Evolutionary conservation across 176 grass and related monocot genomes (phyloP).

Genomic region (Calamus simplicifolius): DNA sequence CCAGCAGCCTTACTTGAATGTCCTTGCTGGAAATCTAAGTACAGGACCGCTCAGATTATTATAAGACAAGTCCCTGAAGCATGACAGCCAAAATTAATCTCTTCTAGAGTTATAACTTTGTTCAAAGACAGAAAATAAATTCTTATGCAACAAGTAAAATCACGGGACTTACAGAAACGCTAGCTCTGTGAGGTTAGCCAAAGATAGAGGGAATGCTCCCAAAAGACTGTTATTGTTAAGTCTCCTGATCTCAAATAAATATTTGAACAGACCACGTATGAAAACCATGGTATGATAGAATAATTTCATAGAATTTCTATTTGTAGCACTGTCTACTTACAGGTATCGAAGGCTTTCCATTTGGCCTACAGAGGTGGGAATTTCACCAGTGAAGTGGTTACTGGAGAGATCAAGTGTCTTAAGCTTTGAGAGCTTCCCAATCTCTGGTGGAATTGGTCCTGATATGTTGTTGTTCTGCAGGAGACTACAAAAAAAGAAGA

Average conservation of each 20-base stretch:
- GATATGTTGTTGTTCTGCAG: slow-evolving; percentile 90
- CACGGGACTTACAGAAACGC: slow-evolving; percentile 75
- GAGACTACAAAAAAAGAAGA: slow-evolving; percentile 28
- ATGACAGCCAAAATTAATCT: neutral
- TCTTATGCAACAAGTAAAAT: neutral
- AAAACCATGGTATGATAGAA: too few species aligned
- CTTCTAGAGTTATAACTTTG: neutral
- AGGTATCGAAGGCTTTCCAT: slow-evolving; percentile 71
- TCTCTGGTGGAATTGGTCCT: slow-evolving; percentile 53
- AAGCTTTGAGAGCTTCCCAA: slow-evolving; percentile 69
- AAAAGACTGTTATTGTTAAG: slow-evolving; percentile 86
- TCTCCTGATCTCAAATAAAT: slow-evolving; percentile 38
- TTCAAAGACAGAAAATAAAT: neutral
- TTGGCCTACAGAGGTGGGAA: slow-evolving; percentile 53
- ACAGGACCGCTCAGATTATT: slow-evolving; percentile 63
- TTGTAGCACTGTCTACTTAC: slow-evolving; percentile 35
- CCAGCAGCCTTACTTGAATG: slow-evolving; percentile 6
- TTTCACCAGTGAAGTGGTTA: slow-evolving; percentile 57
- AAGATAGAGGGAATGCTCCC: slow-evolving; percentile 64
- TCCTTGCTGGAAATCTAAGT: slow-evolving; percentile 3
- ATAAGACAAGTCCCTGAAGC: slow-evolving; percentile 82
- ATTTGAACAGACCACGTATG: too few species aligned
- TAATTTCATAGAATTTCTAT: neutral
- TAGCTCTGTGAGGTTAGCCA: slow-evolving; percentile 50
- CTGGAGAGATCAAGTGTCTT: slow-evolving; percentile 81